Conservation (phyloP, 345 rosid genomes). For the Lepidium sativum region DNA sequence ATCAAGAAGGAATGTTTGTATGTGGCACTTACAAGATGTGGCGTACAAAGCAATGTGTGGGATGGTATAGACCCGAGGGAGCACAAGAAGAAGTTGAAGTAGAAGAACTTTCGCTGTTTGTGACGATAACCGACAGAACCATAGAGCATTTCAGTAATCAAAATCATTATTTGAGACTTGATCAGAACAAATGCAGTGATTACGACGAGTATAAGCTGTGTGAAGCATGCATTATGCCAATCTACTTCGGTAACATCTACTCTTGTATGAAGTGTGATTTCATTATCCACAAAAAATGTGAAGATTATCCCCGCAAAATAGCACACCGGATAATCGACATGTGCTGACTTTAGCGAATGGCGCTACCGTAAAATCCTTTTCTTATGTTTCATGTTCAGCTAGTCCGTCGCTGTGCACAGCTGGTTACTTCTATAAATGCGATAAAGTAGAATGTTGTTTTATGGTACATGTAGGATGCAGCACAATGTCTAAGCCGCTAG, state of each 20-base stretch:
- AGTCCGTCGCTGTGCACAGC: not conserved
- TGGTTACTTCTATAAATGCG: not conserved
- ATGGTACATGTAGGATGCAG: not conserved
- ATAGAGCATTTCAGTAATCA: not conserved
- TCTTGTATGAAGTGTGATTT: not conserved
- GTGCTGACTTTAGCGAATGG: not conserved
- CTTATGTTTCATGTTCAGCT: not conserved
- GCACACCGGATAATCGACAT: not conserved
- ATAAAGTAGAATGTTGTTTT: not conserved
- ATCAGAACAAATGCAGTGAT: not conserved
- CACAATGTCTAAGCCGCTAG: not conserved
- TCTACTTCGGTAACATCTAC: not conserved
- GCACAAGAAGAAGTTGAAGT: not conserved
- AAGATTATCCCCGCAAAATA: not conserved
- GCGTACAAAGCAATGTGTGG: not conserved
- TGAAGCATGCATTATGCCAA: not conserved
- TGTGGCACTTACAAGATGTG: not conserved
- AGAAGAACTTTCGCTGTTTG: not conserved
- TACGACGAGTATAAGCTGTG: not conserved
- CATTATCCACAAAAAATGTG: not conserved
- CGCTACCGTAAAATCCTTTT: no score
- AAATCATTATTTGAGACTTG: not conserved
- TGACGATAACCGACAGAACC: not conserved
- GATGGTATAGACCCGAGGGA: not conserved
- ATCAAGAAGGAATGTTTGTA: not conserved